Conservation (phyloP, 306 rosid genomes). For the Dryas drummondii region DNA sequence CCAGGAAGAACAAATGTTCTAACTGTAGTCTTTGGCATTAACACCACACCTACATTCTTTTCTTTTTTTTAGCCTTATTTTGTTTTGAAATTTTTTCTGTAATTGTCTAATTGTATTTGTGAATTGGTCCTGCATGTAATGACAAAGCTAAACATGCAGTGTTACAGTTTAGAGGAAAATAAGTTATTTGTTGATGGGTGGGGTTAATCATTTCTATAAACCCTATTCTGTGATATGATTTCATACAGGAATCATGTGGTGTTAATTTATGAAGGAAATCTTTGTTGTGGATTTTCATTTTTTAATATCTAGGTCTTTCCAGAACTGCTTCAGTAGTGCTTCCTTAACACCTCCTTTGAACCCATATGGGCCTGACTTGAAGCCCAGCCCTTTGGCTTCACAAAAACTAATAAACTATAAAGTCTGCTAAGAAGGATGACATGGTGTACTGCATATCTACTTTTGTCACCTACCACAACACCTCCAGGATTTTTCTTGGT, state of each 20-base stretch:
- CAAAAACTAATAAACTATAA: too few species aligned
- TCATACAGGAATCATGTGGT: neutral
- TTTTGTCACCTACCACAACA: too few species aligned
- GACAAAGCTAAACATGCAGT: neutral
- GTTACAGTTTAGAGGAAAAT: neutral
- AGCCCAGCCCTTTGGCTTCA: too few species aligned
- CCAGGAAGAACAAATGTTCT: slow-evolving; percentile 26
- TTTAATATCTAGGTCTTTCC: too few species aligned
- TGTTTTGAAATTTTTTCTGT: neutral
- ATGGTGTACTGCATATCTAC: too few species aligned
- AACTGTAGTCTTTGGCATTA: slow-evolving; percentile 30
- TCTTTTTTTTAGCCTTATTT: neutral
- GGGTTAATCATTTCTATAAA: neutral
- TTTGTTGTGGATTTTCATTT: too few species aligned
- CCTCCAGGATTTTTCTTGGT: too few species aligned
- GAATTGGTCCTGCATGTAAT: neutral
- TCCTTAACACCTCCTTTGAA: too few species aligned
- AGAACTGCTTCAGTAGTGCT: too few species aligned
- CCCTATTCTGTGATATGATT: neutral
- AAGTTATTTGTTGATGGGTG: neutral
- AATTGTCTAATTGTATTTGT: neutral
- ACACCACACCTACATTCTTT: slow-evolving; percentile 17
- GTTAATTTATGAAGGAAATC: neutral
- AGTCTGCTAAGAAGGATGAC: too few species aligned
- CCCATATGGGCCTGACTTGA: too few species aligned